Evolutionary conservation across 805 yeast species (phyloP).

Genomic region (Ogataea paradorogensis): DNA sequence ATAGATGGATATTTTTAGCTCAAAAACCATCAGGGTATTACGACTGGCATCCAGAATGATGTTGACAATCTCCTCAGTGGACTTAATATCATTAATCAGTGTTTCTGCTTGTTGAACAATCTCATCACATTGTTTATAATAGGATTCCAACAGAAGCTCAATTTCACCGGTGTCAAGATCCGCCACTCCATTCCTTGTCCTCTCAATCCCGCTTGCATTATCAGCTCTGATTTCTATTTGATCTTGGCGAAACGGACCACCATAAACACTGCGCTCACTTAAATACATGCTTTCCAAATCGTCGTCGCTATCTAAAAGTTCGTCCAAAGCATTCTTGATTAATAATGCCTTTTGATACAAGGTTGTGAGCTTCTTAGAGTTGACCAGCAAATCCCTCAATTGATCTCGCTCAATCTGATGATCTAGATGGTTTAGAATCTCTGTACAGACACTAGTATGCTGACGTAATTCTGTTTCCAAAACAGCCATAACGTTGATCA

Average conservation of each 20-base stretch:
- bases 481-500: constrained; percentile 75
- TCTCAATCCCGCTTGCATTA: background rate
- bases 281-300: constrained; percentile 79
- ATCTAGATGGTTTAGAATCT: constrained; percentile 68
- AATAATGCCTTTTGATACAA: constrained; percentile 74
- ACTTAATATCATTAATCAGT: constrained; percentile 74
- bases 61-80: constrained; percentile 90
- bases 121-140: constrained; percentile 90
- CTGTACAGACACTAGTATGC: constrained; percentile 57
- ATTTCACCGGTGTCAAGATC: constrained; percentile 54
- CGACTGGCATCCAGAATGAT: constrained; percentile 89
- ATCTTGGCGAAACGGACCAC: constrained; percentile 7
- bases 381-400: constrained; percentile 67
- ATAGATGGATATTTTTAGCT: constrained; percentile 76
- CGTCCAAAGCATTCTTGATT: constrained; percentile 80
- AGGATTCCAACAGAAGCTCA: constrained; percentile 84
- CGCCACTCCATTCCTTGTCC: constrained; percentile 2
- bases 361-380: constrained; percentile 65
- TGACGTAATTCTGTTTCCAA: constrained; percentile 71
- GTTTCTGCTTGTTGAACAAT: constrained; percentile 89
- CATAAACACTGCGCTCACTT: constrained; percentile 36
- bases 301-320: constrained; percentile 81
- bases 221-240: constrained; percentile 3
- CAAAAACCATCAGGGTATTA: constrained; percentile 84
- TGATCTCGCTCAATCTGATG: constrained; percentile 74